Base-by-base conservation (phyloP, 441 rosid genomes). In the Adansonia rubrostipa region DNA sequence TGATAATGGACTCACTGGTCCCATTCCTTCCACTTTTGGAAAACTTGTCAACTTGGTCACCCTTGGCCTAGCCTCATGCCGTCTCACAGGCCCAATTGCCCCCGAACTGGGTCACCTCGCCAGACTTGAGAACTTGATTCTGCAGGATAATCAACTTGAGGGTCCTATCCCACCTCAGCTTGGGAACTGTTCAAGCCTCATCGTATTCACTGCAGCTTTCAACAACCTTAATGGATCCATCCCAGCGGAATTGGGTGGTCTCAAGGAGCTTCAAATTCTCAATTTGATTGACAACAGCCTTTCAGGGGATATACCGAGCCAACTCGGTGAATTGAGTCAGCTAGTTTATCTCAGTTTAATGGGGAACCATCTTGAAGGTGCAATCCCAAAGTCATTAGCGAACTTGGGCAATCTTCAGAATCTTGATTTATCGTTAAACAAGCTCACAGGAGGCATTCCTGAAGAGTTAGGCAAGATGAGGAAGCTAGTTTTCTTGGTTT, bases 151-250 rank as follows among this genome's bases (percentile, higher is more conserved):
- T 77, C 87, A 81, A 51, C 86, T 94, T 51, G 54, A 85, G 9
- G 97, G 96, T 56, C 87, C 89, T 6, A 86, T 94, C 77, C 97
- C 97, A 33, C 68, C 83, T 6, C 87, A 89, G 77, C 65, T 94
- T 24, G 97, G 92, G 19, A 94, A 93, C 80, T 94, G 97, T 78
- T 84, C 95, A n/a, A 87, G 87, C 77, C 91, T 94, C 78, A 76
- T 74, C 0, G 72, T 80, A n/a, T 80, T 93, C 83, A 71, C 94
- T 0, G 87, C 79, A 0, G 88, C 94, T 4, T 28, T 57, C 81
- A 94, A 94, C 87, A 83, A 70, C 36, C 88, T 94, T 51, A 94
- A 86, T 64, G 97, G 97, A 22, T 84, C 98, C n/a, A 85, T 94
- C 42, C 97, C 98, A 9, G 78, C 10, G 5, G 91, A 89, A 51